A percentile compares a stretch with the other conserved stretches of the same genome.
These are phyloP conservation scores for Penicillium sp. DNA, from an alignment of 2,329 filamentous ascomycete genomes.

Conservation along the genomic window DNA sequence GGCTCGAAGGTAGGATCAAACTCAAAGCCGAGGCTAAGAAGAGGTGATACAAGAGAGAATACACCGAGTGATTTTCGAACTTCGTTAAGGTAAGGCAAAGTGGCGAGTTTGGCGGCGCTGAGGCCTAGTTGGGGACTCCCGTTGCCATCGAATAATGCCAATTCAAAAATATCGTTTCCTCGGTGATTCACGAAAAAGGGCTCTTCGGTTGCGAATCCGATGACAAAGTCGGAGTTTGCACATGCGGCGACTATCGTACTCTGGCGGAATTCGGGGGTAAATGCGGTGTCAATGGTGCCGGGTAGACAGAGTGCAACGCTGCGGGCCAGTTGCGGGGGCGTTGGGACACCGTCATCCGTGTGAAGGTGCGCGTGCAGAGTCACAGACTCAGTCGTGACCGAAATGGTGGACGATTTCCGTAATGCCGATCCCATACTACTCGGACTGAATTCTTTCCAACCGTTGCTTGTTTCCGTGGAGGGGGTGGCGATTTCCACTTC, in stretches of 20 bases:
- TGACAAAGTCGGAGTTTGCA: slow-evolving; percentile 43
- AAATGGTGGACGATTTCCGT: slow-evolving; percentile 44
- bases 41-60: slow-evolving; percentile 29
- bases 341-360: slow-evolving; percentile 28
- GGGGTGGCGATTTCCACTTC: slow-evolving; percentile 12
- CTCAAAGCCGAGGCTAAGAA: slow-evolving; percentile 14
- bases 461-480: slow-evolving; percentile 13
- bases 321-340: slow-evolving; percentile 38
- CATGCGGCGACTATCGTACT: slow-evolving; percentile 40
- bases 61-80: slow-evolving; percentile 22
- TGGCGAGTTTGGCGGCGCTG: slow-evolving; percentile 12
- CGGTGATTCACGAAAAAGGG: slow-evolving; percentile 37
- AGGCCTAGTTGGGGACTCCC: slow-evolving; percentile 16
- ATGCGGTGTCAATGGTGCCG: slow-evolving; percentile 30
- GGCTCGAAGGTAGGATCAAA: slow-evolving; percentile 16
- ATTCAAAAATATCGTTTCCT: slow-evolving; percentile 30
- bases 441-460: slow-evolving; percentile 27
- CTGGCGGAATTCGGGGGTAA: slow-evolving; percentile 36
- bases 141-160: slow-evolving; percentile 17
- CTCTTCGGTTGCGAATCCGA: slow-evolving; percentile 39
- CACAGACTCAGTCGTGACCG: slow-evolving; percentile 41
- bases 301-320: slow-evolving; percentile 41
- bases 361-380: slow-evolving; percentile 33
- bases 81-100: slow-evolving; percentile 18
- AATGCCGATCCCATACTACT: slow-evolving; percentile 29